A percentile compares a stretch with the other conserved stretches of the same genome.
phyloP scores from a whole-genome alignment of 2,329 filamentous ascomycete species.

The Thelonectria discophora region DNA sequence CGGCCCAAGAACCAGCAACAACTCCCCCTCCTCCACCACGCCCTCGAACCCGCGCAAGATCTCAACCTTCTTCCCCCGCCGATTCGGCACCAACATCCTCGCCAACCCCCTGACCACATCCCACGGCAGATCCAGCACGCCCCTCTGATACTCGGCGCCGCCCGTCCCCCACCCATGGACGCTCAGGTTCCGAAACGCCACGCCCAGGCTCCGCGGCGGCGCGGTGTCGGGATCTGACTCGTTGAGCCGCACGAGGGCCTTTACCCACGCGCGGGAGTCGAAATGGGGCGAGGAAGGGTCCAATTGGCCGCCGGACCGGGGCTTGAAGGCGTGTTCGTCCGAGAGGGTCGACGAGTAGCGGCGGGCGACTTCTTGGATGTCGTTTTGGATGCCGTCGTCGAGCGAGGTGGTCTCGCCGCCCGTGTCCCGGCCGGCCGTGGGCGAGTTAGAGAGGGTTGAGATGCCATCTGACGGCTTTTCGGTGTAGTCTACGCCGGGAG shows the following conservation, averaged over 20 bases:
- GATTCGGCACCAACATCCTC: constrained; percentile 3
- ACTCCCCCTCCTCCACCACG: constrained; percentile 41
- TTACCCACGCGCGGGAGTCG: constrained; percentile 40
- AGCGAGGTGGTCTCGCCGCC: background rate
- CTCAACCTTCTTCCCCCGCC: constrained; percentile 32
- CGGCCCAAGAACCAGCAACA: constrained; percentile 57
- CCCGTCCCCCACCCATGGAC: constrained; percentile 42
- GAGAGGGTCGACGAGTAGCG: constrained; percentile 29
- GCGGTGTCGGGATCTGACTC: constrained; percentile 40
- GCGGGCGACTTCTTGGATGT: constrained; percentile 27
- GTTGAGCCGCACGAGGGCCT: constrained; percentile 38
- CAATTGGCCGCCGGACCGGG: constrained; percentile 31
- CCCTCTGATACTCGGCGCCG: constrained; percentile 39
- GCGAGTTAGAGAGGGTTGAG: background rate
- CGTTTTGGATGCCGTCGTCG: background rate
- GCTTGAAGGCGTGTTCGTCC: constrained; percentile 32
- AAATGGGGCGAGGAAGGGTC: constrained; percentile 42
- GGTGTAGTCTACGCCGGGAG: background rate
- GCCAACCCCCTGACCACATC: constrained; percentile 21
- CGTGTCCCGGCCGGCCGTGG: background rate
- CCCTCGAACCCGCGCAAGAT: constrained; percentile 44
- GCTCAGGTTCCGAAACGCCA: constrained; percentile 40
- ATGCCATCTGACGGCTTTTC: background rate
- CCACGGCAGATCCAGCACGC: constrained; percentile 34
- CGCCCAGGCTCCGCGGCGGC: constrained; percentile 37